These are phyloP conservation scores for Ceratocystis diversiconidia DNA, from an alignment of 2,329 filamentous ascomycete species.

Conservation along the genomic window DNA sequence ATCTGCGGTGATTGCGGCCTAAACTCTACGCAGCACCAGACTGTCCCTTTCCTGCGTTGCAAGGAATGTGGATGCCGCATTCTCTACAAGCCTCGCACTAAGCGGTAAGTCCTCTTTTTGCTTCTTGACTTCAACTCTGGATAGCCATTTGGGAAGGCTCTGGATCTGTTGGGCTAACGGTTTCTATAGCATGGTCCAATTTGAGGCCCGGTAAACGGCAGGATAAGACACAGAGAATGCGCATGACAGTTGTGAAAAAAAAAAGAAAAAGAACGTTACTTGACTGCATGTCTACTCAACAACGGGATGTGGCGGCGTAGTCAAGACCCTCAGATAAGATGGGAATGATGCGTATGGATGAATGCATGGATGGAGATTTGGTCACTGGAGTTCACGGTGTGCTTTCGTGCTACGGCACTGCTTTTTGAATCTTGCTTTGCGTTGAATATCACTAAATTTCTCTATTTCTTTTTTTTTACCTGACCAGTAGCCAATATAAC, in stretches of 20 bases:
- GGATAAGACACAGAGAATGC: neutral
- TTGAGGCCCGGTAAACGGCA: constrained; percentile 62
- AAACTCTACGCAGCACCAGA: constrained; percentile 35
- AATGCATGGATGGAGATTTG: neutral
- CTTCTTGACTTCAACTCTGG: neutral
- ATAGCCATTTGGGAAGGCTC: neutral
- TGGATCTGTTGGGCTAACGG: constrained; percentile 13
- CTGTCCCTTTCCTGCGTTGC: constrained; percentile 84
- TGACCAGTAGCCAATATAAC: neutral
- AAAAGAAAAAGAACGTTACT: neutral
- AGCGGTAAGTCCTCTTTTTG: constrained; percentile 51
- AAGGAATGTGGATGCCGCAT: constrained; percentile 90
- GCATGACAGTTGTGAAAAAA: neutral
- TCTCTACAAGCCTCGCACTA: constrained; percentile 94
- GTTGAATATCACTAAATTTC: constrained; percentile 1
- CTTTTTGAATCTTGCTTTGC: neutral
- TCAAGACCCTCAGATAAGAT: neutral
- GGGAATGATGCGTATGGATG: neutral
- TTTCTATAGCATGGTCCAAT: constrained; percentile 77
- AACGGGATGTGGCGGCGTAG: neutral
- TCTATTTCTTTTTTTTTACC: neutral
- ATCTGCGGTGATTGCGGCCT: constrained; percentile 36
- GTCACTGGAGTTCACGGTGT: neutral
- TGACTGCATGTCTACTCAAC: neutral
- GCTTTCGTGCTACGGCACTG: neutral